phyloP scores from a whole-genome alignment of 345 rosid genomes.

The Crucihimalaya himalaica region DNA sequence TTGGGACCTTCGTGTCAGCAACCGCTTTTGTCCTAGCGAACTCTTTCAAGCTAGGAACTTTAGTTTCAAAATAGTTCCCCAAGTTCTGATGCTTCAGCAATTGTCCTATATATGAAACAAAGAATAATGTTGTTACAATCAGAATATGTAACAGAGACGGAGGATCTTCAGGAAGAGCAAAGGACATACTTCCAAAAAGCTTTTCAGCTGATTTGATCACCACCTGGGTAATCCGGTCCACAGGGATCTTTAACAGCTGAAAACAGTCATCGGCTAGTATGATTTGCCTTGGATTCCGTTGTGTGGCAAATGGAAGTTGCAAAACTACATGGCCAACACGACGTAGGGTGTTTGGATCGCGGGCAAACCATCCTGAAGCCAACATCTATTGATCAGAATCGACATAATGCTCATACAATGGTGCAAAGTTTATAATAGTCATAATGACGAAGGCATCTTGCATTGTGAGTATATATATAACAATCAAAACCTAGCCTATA shows the following conservation, averaged over 20 bases:
- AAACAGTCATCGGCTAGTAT: conserved; percentile 91
- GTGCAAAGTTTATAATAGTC: neutral
- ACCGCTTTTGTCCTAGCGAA: conserved; percentile 50
- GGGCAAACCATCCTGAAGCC: conserved; percentile 88
- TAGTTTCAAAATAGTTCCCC: conserved; percentile 54
- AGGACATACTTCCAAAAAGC: conserved; percentile 85
- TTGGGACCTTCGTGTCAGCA: conserved; percentile 52
- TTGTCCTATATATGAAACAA: conserved; percentile 60
- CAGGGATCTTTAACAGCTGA: conserved; percentile 68
- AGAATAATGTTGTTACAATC: conserved; percentile 1
- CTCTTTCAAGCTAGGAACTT: conserved; percentile 87
- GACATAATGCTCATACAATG: neutral
- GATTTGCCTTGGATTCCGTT: conserved; percentile 83
- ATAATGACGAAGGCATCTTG: neutral
- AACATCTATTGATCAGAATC: conserved; percentile 27
- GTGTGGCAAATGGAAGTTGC: conserved; percentile 83
- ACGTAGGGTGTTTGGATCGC: conserved; percentile 70
- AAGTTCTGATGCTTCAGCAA: conserved; percentile 76
- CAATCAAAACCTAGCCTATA: conserved; percentile 13
- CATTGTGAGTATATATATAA: neutral
- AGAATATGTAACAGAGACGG: conserved; percentile 17
- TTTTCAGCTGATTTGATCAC: conserved; percentile 81
- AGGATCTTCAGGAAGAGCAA: conserved; percentile 7
- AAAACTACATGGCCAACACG: conserved; percentile 88
- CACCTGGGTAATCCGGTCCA: conserved; percentile 66